phyloP scores from a whole-genome alignment of 1,139 yeast species.

The Debaryomyces robertsiae region DNA sequence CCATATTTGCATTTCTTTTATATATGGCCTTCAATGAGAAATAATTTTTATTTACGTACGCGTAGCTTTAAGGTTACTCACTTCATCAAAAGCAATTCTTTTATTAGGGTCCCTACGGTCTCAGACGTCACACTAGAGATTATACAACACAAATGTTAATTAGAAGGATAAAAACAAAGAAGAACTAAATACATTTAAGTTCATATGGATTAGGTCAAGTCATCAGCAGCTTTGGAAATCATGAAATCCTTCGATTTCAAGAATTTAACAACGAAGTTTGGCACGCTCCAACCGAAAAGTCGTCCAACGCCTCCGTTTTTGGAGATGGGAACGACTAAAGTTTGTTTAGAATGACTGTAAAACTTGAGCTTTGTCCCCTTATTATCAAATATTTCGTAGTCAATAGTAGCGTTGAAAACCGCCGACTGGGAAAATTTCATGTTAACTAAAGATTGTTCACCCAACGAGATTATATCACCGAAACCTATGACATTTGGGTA shows the following conservation, averaged over 20 bases:
- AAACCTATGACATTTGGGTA: slow-evolving; percentile 30
- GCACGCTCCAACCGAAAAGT: slow-evolving; percentile 29
- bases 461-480: slow-evolving; percentile 35
- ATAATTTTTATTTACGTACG: background rate
- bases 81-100: too few species aligned
- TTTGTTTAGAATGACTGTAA: slow-evolving; percentile 15
- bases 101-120: too few species aligned
- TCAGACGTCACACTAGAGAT: background rate
- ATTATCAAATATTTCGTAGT: slow-evolving; percentile 20
- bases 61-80: background rate
- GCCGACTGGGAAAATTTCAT: slow-evolving; percentile 27
- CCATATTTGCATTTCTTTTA: slow-evolving; percentile 21
- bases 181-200: too few species aligned
- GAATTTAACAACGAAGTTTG: slow-evolving; percentile 31
- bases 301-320: slow-evolving; percentile 40
- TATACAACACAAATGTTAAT: too few species aligned
- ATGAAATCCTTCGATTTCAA: slow-evolving; percentile 28
- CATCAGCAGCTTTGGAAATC: slow-evolving; percentile 19
- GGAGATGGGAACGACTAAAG: slow-evolving; percentile 35
- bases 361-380: slow-evolving; percentile 16
- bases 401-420: slow-evolving; percentile 20
- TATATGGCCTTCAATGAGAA: background rate
- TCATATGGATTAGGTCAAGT: slow-evolving; percentile 5
- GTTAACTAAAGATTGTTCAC: slow-evolving; percentile 28
- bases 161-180: too few species aligned